Percentiles rank a stretch among this genome's conserved stretches.
These are phyloP conservation scores for Venturia asperata DNA, from an alignment of 2,329 filamentous ascomycete genomes.

Conservation along the genomic window DNA sequence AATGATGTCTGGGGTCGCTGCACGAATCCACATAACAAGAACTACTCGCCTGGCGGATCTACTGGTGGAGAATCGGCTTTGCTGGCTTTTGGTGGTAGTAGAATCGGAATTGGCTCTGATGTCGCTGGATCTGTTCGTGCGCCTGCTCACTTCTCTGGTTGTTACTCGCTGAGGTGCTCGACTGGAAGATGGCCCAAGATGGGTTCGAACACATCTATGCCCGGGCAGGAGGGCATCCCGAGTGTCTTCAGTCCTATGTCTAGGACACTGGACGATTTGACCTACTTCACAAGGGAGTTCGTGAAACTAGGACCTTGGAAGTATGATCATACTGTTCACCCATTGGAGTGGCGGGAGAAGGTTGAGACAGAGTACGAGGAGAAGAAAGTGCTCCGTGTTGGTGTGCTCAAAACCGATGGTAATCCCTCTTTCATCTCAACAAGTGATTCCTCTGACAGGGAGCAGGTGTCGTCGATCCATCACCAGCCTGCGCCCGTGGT, in stretches of 20 bases:
- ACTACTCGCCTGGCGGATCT: constrained; percentile 81
- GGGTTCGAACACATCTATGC: constrained; percentile 80
- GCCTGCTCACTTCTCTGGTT: constrained; percentile 83
- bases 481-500: constrained; percentile 74
- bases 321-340: constrained; percentile 80
- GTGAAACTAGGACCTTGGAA: constrained; percentile 80
- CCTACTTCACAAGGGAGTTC: constrained; percentile 73
- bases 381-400: constrained; percentile 57
- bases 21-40: constrained; percentile 74
- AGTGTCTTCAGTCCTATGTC: constrained; percentile 92
- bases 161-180: constrained; percentile 79
- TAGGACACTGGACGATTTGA: constrained; percentile 71
- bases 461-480: constrained; percentile 67
- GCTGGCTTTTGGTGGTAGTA: constrained; percentile 69
- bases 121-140: constrained; percentile 82
- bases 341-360: constrained; percentile 67
- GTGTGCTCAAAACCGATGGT: constrained; percentile 69
- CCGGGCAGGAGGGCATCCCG: constrained; percentile 82
- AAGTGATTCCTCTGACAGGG: constrained; percentile 21
- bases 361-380: constrained; percentile 55
- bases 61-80: constrained; percentile 80
- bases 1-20: constrained; percentile 75
- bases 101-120: constrained; percentile 85
- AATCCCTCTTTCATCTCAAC: constrained; percentile 15
- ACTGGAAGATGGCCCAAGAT: constrained; percentile 86